Evolutionary conservation across 2,329 filamentous ascomycete genomes (phyloP), one percentile per base, ranked within the genome.

Genomic region (Cyphellophora europaea): DNA sequence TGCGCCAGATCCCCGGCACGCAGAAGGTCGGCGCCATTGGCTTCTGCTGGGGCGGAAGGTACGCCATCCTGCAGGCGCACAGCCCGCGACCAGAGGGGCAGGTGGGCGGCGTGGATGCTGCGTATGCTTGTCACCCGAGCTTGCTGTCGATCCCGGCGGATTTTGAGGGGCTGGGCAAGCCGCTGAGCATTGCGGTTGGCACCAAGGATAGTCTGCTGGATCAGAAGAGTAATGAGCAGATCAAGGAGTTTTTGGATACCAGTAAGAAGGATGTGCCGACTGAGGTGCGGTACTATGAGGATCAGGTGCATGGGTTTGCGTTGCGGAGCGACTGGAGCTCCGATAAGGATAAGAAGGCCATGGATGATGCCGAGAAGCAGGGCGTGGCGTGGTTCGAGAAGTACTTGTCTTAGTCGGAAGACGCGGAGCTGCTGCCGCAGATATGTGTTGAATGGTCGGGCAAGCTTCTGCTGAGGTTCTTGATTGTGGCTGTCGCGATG

Each of bases 41-140:
- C 4, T 68, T 67, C 49, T 68, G 65, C 55, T 69, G 62, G 53
- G 65, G 65, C 19, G 65, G 53, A 1, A 47, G 58, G 17, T 17
- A 19, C 11, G 14, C 15, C 30, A 55, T 62, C 30, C 44, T 63
- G 10, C 40, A 48, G 14, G 49, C 52, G 19, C 48, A 51, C 33
- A 25, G 21, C n/a, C 49, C 48, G 11, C 44, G 48, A 3, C 45
- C 37, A 12, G 42, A 44, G n/a, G 42, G 42, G 17, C 21, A 42
- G 17, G 36, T 51, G 12, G 51, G 53, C 21, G 54, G 53, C 5
- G 57, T 62, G 12, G 60, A 66, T 46, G 62, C 61, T 5, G 59
- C 55, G 4, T 58, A 56, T 38, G 56, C 57, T 1, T 62, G 54
- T 34, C 63, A 66, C 49, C 62, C 63, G 4, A 57, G 52, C 6